A percentile compares a stretch with the other conserved stretches of the same genome.
Evolutionary conservation across 192 early-diverging fungal genomes (phyloP).

Genomic region (Lobulomyces angularis): DNA sequence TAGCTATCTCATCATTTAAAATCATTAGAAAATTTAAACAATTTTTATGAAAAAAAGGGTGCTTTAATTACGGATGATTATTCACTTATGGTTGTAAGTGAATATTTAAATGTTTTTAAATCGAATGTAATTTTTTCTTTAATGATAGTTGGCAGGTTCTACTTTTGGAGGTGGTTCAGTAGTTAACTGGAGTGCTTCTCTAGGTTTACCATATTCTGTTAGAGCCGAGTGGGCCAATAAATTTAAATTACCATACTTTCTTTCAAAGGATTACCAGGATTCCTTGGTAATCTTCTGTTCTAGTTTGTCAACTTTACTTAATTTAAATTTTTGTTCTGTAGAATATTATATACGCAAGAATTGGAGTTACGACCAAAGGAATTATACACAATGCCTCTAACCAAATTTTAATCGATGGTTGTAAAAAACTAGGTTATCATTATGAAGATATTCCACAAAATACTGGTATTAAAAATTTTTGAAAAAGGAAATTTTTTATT

Average conservation of each 20-base stretch:
- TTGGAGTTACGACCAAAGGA: constrained; percentile 36
- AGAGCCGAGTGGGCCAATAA: constrained; percentile 61
- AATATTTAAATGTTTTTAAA: no score
- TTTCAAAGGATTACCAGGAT: constrained; percentile 29
- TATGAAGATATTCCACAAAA: constrained; percentile 54
- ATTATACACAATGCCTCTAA: constrained; percentile 56
- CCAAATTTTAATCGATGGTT: constrained; percentile 51
- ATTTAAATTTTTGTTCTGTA: no score
- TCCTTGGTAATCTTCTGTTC: no score
- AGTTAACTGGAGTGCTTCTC: constrained; percentile 50
- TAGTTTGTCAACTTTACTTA: no score
- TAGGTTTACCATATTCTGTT: constrained; percentile 43
- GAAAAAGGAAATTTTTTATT: no score
- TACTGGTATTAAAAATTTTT: no score
- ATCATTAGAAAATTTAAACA: constrained; percentile 26
- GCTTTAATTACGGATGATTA: constrained; percentile 36
- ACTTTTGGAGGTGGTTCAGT: constrained; percentile 67
- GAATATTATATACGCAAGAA: constrained; percentile 38
- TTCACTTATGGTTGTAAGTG: constrained; percentile 30
- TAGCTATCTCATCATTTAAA: no score
- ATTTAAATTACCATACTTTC: constrained; percentile 47
- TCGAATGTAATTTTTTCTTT: no score
- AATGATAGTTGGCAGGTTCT: constrained; percentile 46
- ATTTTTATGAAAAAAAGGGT: constrained; percentile 44
- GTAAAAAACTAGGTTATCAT: constrained; percentile 47